phyloP scores from a whole-genome alignment of 495 filamentous ascomycete species.

The Aspergillus funiculosus region DNA sequence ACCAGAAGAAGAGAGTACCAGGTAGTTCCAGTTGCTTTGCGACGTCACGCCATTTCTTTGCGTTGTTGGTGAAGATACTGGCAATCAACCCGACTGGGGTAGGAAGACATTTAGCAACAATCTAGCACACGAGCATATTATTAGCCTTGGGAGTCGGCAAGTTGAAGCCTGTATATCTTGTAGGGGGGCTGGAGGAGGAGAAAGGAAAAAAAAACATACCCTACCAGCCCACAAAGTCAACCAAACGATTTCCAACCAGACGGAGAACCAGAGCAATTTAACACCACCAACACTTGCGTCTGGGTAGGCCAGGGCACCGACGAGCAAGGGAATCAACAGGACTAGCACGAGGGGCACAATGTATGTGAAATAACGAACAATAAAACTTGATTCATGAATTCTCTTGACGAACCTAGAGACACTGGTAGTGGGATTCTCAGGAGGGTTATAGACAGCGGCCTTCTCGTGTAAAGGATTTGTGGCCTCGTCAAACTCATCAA shows the following conservation, averaged over 20 bases:
- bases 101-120: constrained; percentile 72
- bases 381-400: constrained; percentile 67
- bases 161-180: background rate
- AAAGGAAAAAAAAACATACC: constrained; percentile 32
- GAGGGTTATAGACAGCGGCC: constrained; percentile 61
- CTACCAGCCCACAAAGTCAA: constrained; percentile 80
- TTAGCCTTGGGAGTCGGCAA: no score
- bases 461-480: constrained; percentile 72
- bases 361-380: constrained; percentile 83
- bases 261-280: constrained; percentile 78
- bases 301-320: constrained; percentile 63
- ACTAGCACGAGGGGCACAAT: constrained; percentile 69
- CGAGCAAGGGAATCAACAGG: constrained; percentile 72
- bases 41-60: constrained; percentile 91
- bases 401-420: constrained; percentile 58
- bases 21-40: constrained; percentile 82
- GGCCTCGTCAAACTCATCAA: constrained; percentile 81
- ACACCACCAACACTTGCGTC: constrained; percentile 71
- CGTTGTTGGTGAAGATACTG: constrained; percentile 77
- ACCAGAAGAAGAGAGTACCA: constrained; percentile 86
- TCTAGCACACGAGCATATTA: no score
- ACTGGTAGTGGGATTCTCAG: constrained; percentile 56
- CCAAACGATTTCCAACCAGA: constrained; percentile 95
- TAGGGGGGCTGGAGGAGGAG: background rate
- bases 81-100: constrained; percentile 57